phyloP scores from a whole-genome alignment of 768 basidiomycete species.

The Mycena maculata region DNA sequence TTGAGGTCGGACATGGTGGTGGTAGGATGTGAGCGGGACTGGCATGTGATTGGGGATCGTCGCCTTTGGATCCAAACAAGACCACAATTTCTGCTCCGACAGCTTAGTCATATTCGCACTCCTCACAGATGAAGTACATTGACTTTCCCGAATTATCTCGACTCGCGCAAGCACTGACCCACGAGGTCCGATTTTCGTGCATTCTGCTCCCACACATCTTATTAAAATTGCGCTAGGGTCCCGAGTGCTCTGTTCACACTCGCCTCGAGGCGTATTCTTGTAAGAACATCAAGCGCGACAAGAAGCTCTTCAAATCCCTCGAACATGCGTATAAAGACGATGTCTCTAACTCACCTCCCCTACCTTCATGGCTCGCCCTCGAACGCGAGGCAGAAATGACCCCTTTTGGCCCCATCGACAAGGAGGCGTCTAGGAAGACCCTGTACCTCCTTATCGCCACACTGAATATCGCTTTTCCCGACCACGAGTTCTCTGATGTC shows the following conservation, averaged over 20 bases:
- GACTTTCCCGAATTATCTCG: constrained; percentile 83
- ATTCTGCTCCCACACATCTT: not conserved
- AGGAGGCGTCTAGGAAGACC: constrained; percentile 87
- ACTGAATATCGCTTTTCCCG: constrained; percentile 96
- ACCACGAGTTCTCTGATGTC: constrained; percentile 96
- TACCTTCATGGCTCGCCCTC: constrained; percentile 81
- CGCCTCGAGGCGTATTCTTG: constrained; percentile 97
- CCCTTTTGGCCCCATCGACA: constrained; percentile 92
- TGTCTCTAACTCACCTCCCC: constrained; percentile 84
- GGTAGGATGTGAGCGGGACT: not conserved
- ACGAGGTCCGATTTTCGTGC: constrained; percentile 19
- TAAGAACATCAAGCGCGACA: constrained; percentile 97
- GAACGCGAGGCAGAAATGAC: constrained; percentile 81
- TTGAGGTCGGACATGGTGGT: constrained; percentile 76
- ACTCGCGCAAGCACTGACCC: constrained; percentile 67
- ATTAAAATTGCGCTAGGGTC: constrained; percentile 69
- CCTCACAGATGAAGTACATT: constrained; percentile 83
- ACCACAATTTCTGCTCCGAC: not conserved
- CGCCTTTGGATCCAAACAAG: not conserved
- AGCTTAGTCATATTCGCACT: constrained; percentile 1
- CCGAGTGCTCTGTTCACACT: constrained; percentile 90
- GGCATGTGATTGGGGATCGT: not conserved
- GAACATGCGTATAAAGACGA: constrained; percentile 89
- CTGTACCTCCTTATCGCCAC: constrained; percentile 96
- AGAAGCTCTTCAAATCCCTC: constrained; percentile 93